Evolutionary conservation across 768 basidiomycete species (phyloP), one percentile per base, ranked within the genome.

Genomic region (Sarcodon sp.): DNA sequence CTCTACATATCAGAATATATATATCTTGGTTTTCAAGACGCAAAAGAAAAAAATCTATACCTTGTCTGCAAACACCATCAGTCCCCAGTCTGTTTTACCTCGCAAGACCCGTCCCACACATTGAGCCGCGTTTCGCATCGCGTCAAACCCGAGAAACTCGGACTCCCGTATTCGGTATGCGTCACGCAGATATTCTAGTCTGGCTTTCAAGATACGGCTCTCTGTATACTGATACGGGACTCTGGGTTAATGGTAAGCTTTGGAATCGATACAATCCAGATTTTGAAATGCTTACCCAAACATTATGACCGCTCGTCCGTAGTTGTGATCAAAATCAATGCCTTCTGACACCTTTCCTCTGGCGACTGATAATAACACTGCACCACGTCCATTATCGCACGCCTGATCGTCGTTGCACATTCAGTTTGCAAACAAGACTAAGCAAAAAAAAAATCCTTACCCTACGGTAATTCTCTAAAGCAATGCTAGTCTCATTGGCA

Each of bases 311-410:
- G 96, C 96, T 45, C 96, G 78, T 1, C 96, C 96, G 61, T 98
- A 99, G 62, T 99, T 97, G 66, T 99, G 96, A 62, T 99, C 96
- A 59, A 99, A 99, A 79, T 99, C 96, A 58, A 99, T 99, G n/a
- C 96, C 96, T 66, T 99, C 96, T 0, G 96, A 98, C 0, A 99
- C 96, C 64, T 99, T 99, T 3, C 96, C 96, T 70, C 96, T 82
- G 31, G 96, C 96, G 33, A 99, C 96, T 18, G 96, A 97, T 36
- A 99, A 71, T 32, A 99, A 71, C 31, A 98, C 92, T 15, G 96
- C 96, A 1, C 96, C 96, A 45, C 96, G 80, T 37, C 96, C 96
- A 60, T 99, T 99, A 64, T 98, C 91, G 62, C 96, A 99, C 31
- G 96, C 96, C 93, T 94, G 47, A 44, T 44, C 13, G 10, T 18